phyloP scores from a whole-genome alignment of 1,139 yeast genomes.

The Sugiyamaella sp. region DNA sequence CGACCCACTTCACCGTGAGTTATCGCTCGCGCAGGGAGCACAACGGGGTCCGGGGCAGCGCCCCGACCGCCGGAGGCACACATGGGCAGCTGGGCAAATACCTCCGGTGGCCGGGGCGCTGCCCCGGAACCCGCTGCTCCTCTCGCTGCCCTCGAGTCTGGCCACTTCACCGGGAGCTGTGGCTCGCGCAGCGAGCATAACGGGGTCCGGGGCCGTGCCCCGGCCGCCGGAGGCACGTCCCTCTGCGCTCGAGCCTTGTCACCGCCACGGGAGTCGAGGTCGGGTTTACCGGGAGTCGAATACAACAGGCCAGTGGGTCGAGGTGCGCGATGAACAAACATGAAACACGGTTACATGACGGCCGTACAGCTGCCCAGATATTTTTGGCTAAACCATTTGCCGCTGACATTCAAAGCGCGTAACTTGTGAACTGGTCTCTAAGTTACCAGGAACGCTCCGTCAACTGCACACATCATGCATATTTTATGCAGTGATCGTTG shows the following conservation, averaged over 20 bases:
- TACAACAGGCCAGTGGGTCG: not conserved
- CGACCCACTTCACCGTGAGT: not conserved
- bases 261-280: no score
- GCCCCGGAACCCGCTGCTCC: no score
- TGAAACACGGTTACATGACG: not conserved
- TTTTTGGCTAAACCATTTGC: not conserved
- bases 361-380: not conserved
- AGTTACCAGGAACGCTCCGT: slow-evolving; percentile 9
- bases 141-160: no score
- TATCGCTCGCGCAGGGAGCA: not conserved
- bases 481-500: not conserved
- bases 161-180: no score
- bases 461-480: not conserved
- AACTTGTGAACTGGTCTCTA: not conserved
- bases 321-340: not conserved
- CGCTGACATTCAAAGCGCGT: not conserved
- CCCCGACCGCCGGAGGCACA: slow-evolving; percentile 1
- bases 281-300: no score
- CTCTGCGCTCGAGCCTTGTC: no score
- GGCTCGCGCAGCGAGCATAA: no score
- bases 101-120: not conserved
- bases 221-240: no score
- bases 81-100: not conserved
- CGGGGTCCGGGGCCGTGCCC: no score
- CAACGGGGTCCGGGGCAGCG: slow-evolving; percentile 1